Evolutionary conservation across 1,139 yeast species (phyloP).

Genomic region (Pichiaceae sp.): DNA sequence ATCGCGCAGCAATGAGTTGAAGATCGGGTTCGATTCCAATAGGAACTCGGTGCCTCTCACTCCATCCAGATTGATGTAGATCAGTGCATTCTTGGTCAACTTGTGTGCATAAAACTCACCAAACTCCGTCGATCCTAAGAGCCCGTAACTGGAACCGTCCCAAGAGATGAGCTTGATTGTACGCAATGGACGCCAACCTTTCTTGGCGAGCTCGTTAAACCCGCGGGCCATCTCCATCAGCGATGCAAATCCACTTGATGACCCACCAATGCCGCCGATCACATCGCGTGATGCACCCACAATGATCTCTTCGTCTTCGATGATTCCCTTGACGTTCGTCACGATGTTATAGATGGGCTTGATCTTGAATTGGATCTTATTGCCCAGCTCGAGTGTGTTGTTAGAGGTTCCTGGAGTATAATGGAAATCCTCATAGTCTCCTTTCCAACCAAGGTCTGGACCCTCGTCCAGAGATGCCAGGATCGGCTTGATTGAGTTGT

Average conservation of each 20-base stretch:
- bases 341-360: slow-evolving; percentile 34
- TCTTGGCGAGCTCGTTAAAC: slow-evolving; percentile 26
- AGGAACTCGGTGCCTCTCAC: slow-evolving; percentile 33
- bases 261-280: slow-evolving; percentile 36
- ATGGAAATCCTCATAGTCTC: slow-evolving; percentile 28
- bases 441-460: slow-evolving; percentile 24
- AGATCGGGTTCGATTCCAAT: slow-evolving; percentile 33
- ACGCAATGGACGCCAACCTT: slow-evolving; percentile 48
- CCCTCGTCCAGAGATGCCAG: slow-evolving; percentile 27
- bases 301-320: slow-evolving; percentile 36
- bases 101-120: slow-evolving; percentile 30
- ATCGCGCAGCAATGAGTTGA: slow-evolving; percentile 25
- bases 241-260: slow-evolving; percentile 35
- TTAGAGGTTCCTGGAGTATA: slow-evolving; percentile 32
- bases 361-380: slow-evolving; percentile 28
- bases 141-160: slow-evolving; percentile 42
- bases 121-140: slow-evolving; percentile 41
- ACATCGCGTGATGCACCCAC: slow-evolving; percentile 42
- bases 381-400: slow-evolving; percentile 24
- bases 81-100: slow-evolving; percentile 27
- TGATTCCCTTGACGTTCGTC: slow-evolving; percentile 40
- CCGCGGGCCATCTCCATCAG: slow-evolving; percentile 39
- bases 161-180: slow-evolving; percentile 42
- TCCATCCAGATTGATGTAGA: slow-evolving; percentile 38
- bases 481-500: slow-evolving; percentile 29